These are phyloP conservation scores for Scheffersomyces lignicola DNA, from an alignment of 1,139 yeast genomes.

Conservation along the genomic window DNA sequence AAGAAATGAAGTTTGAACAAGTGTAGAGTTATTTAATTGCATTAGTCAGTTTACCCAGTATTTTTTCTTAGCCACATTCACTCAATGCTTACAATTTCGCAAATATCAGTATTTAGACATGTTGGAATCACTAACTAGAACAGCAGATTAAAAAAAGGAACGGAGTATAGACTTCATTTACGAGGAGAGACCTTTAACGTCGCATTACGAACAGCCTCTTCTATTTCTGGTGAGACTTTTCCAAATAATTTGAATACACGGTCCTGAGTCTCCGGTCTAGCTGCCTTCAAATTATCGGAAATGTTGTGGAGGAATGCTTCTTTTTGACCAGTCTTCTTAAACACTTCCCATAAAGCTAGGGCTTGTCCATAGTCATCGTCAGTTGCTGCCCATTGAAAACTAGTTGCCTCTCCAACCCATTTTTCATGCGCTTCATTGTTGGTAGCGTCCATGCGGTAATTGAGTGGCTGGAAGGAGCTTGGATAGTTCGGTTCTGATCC, in stretches of 20 bases:
- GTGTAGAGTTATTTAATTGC: too few relatives aligned
- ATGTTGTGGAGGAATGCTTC: slow-evolving; percentile 8
- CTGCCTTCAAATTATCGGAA: slow-evolving; percentile 6
- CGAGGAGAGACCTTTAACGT: slow-evolving; percentile 5
- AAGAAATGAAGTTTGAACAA: too few relatives aligned
- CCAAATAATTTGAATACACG: slow-evolving; percentile 7
- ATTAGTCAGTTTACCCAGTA: too few relatives aligned
- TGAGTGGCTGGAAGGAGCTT: slow-evolving; percentile 7
- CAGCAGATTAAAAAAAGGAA: too few relatives aligned
- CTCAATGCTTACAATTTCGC: too few relatives aligned
- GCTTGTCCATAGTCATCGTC: slow-evolving; percentile 7
- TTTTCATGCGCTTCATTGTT: slow-evolving; percentile 8
- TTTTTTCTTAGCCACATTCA: too few relatives aligned
- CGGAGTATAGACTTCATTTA: neutral
- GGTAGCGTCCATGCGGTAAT: slow-evolving; percentile 5
- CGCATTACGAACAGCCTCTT: slow-evolving; percentile 4
- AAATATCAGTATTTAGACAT: too few relatives aligned
- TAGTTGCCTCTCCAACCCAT: slow-evolving; percentile 9
- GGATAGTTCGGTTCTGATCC: slow-evolving; percentile 8
- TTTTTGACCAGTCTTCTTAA: slow-evolving; percentile 7
- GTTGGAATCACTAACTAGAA: too few relatives aligned
- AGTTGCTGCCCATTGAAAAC: slow-evolving; percentile 7
- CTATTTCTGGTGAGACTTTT: slow-evolving; percentile 5
- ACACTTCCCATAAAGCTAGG: slow-evolving; percentile 7
- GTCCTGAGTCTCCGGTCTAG: slow-evolving; percentile 6